Conservation (phyloP, 2,329 filamentous ascomycete species). For the Trichoderma harzianum region DNA sequence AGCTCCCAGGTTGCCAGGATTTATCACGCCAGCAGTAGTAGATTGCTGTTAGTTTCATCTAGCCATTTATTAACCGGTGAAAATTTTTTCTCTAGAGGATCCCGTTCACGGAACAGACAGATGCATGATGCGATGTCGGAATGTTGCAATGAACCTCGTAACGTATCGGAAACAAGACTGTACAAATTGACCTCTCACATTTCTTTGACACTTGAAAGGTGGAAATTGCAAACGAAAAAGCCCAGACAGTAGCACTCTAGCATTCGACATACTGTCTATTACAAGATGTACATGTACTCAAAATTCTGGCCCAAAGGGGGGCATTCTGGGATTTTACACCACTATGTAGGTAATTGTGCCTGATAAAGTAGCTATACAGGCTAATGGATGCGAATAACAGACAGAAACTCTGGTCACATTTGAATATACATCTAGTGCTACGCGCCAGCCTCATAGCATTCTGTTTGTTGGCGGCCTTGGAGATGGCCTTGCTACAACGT, state of each 20-base stretch:
- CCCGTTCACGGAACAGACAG: background rate
- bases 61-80: background rate
- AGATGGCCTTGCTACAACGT: constrained; percentile 48
- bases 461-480: constrained; percentile 52
- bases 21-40: background rate
- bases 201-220: background rate
- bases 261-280: background rate
- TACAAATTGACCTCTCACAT: background rate
- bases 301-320: constrained; percentile 35
- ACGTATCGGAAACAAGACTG: background rate
- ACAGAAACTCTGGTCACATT: constrained; percentile 38
- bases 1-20: background rate
- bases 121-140: background rate
- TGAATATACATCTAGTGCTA: constrained; percentile 33
- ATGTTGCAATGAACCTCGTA: background rate
- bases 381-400: constrained; percentile 22
- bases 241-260: background rate
- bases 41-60: background rate
- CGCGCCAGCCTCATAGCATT: constrained; percentile 42
- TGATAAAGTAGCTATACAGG: background rate
- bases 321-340: constrained; percentile 32
- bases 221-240: background rate
- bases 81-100: background rate
- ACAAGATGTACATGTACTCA: constrained; percentile 24
- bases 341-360: constrained; percentile 33